Evolutionary conservation across 192 early-diverging fungal species (phyloP).

Genomic region (Obelidium mucronatum): DNA sequence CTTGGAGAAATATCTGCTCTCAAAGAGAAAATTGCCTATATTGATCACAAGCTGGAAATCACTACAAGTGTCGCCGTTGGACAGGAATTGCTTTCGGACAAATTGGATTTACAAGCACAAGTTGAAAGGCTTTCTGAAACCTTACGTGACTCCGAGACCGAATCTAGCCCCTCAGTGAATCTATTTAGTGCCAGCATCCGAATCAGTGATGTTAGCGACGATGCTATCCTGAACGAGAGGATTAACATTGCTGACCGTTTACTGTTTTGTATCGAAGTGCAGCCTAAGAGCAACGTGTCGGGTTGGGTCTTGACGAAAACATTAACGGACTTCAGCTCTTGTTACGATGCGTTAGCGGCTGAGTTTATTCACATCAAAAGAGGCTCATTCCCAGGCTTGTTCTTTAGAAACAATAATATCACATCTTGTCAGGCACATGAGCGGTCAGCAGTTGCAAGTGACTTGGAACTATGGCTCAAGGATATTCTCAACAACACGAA

Average conservation of each 20-base stretch:
- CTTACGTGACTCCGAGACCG: constrained; percentile 19
- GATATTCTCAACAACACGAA: constrained; percentile 8
- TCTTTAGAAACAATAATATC: neutral
- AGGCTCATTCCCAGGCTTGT: constrained; percentile 24
- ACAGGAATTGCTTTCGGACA: constrained; percentile 36
- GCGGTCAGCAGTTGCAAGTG: constrained; percentile 19
- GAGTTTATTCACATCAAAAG: constrained; percentile 26
- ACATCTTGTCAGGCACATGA: neutral
- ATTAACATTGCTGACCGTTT: neutral
- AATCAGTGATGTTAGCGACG: constrained; percentile 29
- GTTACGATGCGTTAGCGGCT: constrained; percentile 18
- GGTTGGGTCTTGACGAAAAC: constrained; percentile 45
- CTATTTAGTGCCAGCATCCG: constrained; percentile 17
- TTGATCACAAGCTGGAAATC: constrained; percentile 7
- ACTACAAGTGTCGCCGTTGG: constrained; percentile 10
- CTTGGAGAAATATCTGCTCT: neutral
- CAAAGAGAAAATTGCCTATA: constrained; percentile 21
- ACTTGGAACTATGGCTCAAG: constrained; percentile 38
- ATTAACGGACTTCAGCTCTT: constrained; percentile 26
- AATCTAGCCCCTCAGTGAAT: constrained; percentile 3
- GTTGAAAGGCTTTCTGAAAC: constrained; percentile 43
- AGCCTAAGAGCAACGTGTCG: neutral
- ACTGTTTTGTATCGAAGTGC: constrained; percentile 9
- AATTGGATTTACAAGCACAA: constrained; percentile 42
- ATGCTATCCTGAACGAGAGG: neutral